These are phyloP conservation scores for Globisporangium cederbergense DNA, from an alignment of 352 stramenopile species.

Conservation along the genomic window DNA sequence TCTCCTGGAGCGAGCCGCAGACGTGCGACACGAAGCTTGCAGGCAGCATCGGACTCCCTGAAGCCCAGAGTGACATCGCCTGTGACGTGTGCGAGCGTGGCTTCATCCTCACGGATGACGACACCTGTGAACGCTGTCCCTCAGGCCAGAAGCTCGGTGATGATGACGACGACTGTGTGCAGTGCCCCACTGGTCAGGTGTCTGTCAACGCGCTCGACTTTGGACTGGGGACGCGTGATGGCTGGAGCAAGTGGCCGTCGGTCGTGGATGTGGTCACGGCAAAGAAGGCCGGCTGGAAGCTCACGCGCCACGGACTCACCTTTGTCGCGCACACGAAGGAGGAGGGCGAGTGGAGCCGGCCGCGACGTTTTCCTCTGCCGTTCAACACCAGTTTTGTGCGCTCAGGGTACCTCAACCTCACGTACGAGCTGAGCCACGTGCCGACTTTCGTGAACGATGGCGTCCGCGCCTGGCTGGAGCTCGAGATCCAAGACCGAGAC, in stretches of 20 bases:
- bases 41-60: conserved; percentile 41
- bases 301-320: conserved; percentile 54
- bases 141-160: conserved; percentile 34
- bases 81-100: conserved; percentile 57
- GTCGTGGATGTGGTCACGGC: conserved; percentile 45
- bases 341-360: conserved; percentile 21
- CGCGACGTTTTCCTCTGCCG: conserved; percentile 36
- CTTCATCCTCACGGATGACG: conserved; percentile 34
- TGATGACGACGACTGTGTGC: conserved; percentile 20
- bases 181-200: conserved; percentile 47
- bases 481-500: conserved; percentile 42
- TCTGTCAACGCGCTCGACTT: conserved; percentile 53
- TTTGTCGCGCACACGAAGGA: conserved; percentile 31
- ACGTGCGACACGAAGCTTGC: conserved; percentile 55
- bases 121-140: conserved; percentile 43
- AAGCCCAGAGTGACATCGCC: conserved; percentile 27
- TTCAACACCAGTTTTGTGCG: conserved; percentile 59
- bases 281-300: conserved; percentile 51
- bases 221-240: conserved; percentile 45
- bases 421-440: conserved; percentile 57
- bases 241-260: conserved; percentile 53
- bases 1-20: conserved; percentile 59
- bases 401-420: conserved; percentile 58
- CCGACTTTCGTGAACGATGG: conserved; percentile 61
- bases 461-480: conserved; percentile 63